A percentile compares a stretch with the other conserved stretches of the same genome.
Conservation (phyloP, 129 eudicot species). For the Artemisia argyi region DNA sequence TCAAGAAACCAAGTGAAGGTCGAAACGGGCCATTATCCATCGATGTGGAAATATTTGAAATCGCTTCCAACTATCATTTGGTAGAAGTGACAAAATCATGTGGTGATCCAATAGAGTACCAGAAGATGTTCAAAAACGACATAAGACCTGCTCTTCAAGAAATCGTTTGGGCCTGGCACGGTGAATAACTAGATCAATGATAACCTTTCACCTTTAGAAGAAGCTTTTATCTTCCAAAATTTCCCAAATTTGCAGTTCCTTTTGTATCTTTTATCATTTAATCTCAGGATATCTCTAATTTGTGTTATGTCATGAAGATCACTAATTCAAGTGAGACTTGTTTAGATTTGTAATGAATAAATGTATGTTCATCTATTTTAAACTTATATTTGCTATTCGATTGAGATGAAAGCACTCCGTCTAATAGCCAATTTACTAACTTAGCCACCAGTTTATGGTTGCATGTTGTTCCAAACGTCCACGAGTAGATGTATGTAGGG, state of each 20-base stretch:
- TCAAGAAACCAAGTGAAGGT: slow-evolving; percentile 36
- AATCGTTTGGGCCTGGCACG: slow-evolving; percentile 86
- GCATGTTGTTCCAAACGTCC: not conserved
- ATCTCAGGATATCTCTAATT: slow-evolving; percentile 22
- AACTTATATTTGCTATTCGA: not conserved
- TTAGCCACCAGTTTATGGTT: no score
- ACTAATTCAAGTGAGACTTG: slow-evolving; percentile 11
- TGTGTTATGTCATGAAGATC: slow-evolving; percentile 18
- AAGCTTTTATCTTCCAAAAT: not conserved
- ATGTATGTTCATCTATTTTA: slow-evolving; percentile 10
- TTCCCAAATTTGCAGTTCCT: slow-evolving; percentile 21
- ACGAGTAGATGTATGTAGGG: not conserved
- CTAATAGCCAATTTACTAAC: no score
- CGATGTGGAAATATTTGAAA: slow-evolving; percentile 57
- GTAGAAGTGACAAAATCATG: slow-evolving; percentile 60
- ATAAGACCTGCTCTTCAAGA: slow-evolving; percentile 62
- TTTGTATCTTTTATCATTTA: slow-evolving; percentile 28
- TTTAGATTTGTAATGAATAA: slow-evolving; percentile 6
- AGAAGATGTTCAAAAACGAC: slow-evolving; percentile 43
- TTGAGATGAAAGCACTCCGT: not conserved
- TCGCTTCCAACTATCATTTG: slow-evolving; percentile 52
- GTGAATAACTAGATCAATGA: slow-evolving; percentile 36
- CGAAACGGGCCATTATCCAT: slow-evolving; percentile 37
- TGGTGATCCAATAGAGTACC: slow-evolving; percentile 62
- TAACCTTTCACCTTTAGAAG: not conserved